Evolutionary conservation across 2,329 filamentous ascomycete genomes (phyloP).

Genomic region (Trichoderma sp.): DNA sequence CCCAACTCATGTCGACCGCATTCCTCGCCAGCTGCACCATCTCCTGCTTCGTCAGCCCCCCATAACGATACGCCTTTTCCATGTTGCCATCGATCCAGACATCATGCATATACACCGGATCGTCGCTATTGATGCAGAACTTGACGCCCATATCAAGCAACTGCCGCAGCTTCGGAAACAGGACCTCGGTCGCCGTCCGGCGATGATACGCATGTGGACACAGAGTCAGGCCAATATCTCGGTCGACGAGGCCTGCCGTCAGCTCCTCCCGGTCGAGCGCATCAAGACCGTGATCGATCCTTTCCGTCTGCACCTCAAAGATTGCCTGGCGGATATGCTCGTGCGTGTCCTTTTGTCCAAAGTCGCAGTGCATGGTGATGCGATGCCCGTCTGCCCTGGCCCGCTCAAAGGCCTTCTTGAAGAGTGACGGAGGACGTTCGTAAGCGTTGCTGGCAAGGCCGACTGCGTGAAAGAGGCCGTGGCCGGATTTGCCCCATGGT

Average conservation of each 20-base stretch:
- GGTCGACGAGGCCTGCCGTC: conserved; percentile 56
- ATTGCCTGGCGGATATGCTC: conserved; percentile 62
- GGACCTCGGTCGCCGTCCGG: conserved; percentile 41
- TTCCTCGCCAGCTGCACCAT: conserved; percentile 49
- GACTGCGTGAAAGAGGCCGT: conserved; percentile 48
- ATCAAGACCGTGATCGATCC: conserved; percentile 74
- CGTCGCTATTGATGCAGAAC: conserved; percentile 75
- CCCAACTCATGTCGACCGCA: conserved; percentile 52
- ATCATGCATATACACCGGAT: conserved; percentile 70
- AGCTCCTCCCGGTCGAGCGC: conserved; percentile 61
- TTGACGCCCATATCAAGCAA: conserved; percentile 65
- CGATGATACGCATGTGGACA: conserved; percentile 55
- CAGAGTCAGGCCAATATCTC: conserved; percentile 64
- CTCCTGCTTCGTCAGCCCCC: conserved; percentile 44
- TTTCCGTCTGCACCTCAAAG: conserved; percentile 59
- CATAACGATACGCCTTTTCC: conserved; percentile 47
- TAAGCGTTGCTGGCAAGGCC: conserved; percentile 53
- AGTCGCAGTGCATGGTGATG: conserved; percentile 54
- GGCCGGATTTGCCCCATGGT: conserved; percentile 43
- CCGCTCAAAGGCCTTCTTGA: conserved; percentile 44
- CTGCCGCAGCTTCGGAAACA: conserved; percentile 57
- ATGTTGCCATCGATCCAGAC: conserved; percentile 54
- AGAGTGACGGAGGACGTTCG: conserved; percentile 48
- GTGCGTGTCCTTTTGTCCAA: conserved; percentile 52
- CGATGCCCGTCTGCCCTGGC: conserved; percentile 47